These are phyloP conservation scores for Tulasnella sp. DNA, from an alignment of 768 basidiomycete species.

Conservation along the genomic window DNA sequence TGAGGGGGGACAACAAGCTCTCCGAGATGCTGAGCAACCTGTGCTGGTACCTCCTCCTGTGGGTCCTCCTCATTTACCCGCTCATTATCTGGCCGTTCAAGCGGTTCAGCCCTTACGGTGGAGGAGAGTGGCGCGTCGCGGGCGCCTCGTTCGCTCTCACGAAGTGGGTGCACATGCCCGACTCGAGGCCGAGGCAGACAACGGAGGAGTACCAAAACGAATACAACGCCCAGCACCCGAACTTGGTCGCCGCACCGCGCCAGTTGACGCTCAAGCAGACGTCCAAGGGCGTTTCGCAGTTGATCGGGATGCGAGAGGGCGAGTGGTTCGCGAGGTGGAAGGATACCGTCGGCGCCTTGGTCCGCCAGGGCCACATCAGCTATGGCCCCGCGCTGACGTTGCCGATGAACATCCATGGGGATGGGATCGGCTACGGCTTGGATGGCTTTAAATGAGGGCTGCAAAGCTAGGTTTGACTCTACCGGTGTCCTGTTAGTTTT, in stretches of 20 bases:
- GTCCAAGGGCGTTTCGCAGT: conserved; percentile 25
- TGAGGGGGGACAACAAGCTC: conserved; percentile 58
- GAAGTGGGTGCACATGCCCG: conserved; percentile 12
- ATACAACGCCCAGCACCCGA: neutral
- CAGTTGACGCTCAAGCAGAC: conserved; percentile 20
- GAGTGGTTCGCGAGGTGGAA: conserved; percentile 78
- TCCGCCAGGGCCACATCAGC: conserved; percentile 23
- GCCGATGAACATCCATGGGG: neutral
- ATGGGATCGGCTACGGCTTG: neutral
- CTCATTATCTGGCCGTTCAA: conserved; percentile 64
- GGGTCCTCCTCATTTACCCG: conserved; percentile 61
- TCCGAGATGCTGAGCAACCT: conserved; percentile 56
- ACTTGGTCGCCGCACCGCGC: neutral
- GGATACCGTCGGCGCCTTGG: conserved; percentile 48
- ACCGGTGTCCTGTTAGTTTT: too few species aligned
- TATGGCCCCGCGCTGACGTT: neutral
- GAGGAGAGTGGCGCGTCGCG: conserved; percentile 45
- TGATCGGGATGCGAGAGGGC: conserved; percentile 53
- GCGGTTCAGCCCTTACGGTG: conserved; percentile 52
- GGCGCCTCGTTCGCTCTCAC: conserved; percentile 10
- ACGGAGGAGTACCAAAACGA: conserved; percentile 4
- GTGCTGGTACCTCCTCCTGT: conserved; percentile 62
- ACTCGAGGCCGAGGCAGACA: conserved; percentile 12
- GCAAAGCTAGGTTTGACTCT: neutral
- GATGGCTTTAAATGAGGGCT: neutral